A percentile compares a stretch with the other conserved stretches of the same genome.
Evolutionary conservation across 768 basidiomycete genomes (phyloP).

Genomic region (Lactarius hatsudake): DNA sequence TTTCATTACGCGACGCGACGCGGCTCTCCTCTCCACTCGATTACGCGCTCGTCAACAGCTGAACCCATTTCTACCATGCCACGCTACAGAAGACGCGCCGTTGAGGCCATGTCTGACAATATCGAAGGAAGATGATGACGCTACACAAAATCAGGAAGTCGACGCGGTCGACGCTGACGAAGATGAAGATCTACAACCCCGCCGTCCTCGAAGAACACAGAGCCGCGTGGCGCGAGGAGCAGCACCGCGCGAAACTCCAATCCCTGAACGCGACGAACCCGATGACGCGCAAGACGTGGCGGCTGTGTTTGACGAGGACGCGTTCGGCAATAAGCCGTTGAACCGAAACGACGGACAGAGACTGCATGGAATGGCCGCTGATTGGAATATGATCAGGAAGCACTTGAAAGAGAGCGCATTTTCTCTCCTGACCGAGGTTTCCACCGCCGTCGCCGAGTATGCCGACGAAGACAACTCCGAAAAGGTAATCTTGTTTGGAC

Average conservation of each 20-base stretch:
- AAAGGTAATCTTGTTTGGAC: slow-evolving; percentile 41
- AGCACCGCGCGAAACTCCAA: slow-evolving; percentile 27
- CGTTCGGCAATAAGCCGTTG: slow-evolving; percentile 67
- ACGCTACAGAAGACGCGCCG: slow-evolving; percentile 42
- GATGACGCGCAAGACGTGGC: slow-evolving; percentile 37
- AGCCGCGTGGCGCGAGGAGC: slow-evolving; percentile 6
- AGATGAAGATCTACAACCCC: slow-evolving; percentile 37
- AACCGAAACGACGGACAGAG: slow-evolving; percentile 49
- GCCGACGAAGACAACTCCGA: slow-evolving; percentile 51
- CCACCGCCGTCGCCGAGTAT: slow-evolving; percentile 58
- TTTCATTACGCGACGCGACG: slow-evolving; percentile 5
- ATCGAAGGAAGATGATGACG: slow-evolving; percentile 54
- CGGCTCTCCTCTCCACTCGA: background rate
- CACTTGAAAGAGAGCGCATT: slow-evolving; percentile 46
- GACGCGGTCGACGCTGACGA: slow-evolving; percentile 45
- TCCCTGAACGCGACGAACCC: slow-evolving; percentile 32
- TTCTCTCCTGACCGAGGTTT: slow-evolving; percentile 50
- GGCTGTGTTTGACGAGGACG: slow-evolving; percentile 50
- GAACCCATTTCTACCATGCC: slow-evolving; percentile 33
- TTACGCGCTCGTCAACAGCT: background rate
- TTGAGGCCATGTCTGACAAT: slow-evolving; percentile 51
- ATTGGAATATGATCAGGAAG: slow-evolving; percentile 60
- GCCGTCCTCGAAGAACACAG: slow-evolving; percentile 35
- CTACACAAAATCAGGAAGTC: slow-evolving; percentile 36
- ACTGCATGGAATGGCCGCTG: slow-evolving; percentile 54